Evolutionary conservation across 2,329 filamentous ascomycete genomes (phyloP), one percentile per base, ranked within the genome.

Genomic region (Sclerotinia borealis): DNA sequence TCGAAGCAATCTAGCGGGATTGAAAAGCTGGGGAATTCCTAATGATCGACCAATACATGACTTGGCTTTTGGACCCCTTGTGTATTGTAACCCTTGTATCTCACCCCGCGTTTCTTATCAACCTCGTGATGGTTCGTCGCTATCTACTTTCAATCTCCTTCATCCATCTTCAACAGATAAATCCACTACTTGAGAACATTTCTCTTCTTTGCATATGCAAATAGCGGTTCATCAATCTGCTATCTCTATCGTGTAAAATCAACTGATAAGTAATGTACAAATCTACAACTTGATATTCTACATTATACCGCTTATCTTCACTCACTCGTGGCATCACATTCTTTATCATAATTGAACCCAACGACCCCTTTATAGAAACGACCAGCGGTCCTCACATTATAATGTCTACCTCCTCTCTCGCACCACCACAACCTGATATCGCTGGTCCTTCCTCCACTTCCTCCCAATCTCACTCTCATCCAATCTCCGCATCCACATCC

Each of bases 21-120:
- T 43, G 4, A 6, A 31, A 56, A 34, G 19, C 54, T 56, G 54
- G 39, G 54, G 54, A 34, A 51, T 34, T 34, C 22, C 3, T 15
- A 56, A 17, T 56, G 52, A 43, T 43, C 27, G 37, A 10, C 37
- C 37, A n/a, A 37, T 36, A 39, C 48, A 29, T 36, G 49, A 31
- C 39, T 55, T 55, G 37, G 25, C 37, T 34, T 3, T 22, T 25
- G 25, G 39, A 25, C 39, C 52, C 52, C 54, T 43, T 31, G 52
- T 22, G 27, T 31, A 55, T 34, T 22, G 31, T n/a, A 56, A 51
- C 17, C 47, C 25, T 31, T 31, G 34, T 13, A 22, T n/a, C 25
- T 41, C 63, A 22, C 59, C 64, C 47, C 59, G 59, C 50, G 56
- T 61, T 56, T 41, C 58, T n/a, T 37, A 56, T 43, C 54, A 63